Evolutionary conservation across 148 eudicot species (phyloP), one percentile per base, ranked within the genome.

Genomic region (Fagopyrum esculentum): DNA sequence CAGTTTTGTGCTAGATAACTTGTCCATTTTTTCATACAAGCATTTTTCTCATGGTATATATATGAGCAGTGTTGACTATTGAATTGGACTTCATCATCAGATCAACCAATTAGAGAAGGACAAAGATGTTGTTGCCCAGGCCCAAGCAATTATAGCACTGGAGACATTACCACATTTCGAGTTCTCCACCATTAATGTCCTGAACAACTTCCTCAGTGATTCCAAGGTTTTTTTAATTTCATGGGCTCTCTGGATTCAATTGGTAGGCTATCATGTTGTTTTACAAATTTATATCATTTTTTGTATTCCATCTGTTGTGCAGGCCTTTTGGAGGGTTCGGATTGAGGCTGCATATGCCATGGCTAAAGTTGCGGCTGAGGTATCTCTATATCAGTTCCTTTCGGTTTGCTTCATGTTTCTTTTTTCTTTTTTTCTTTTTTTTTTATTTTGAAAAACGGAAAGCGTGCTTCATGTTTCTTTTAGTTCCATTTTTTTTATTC

Each of bases 111-210:
- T 95, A 78, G 97, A 92, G 93, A 95, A 86, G 89, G 99, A 95
- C 83, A 90, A 84, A 83, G 99, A 95, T 85, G 99, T 92, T 85
- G 90, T 95, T 81, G 97, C 99, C 85, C 99, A 95, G 87, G 85
- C 90, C 46, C 96, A 95, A 82, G 96, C 96, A 61, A 90, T 95
- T 63, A 76, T 85, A 77, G 86, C 84, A 68, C 60, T 95, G 68
- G 92, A 89, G 82, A 82, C 86, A 80, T 75, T 95, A 54, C 91
- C 92, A 35, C 87, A 88, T 59, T 79, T 86, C 78, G 82, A 97
- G 29, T 91, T 89, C 82, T 86, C 93, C 63, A 84, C 89, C 19
- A 80, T 95, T 15, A 92, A 85, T 82, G 89, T 96, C 77, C 91
- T 95, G 57, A 80, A 74, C 74, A 92, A 83, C 77, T 81, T 89